Evolutionary conservation across 2,329 filamentous ascomycete genomes (phyloP), one percentile per base, ranked within the genome.

Genomic region (Curvularia sp.): DNA sequence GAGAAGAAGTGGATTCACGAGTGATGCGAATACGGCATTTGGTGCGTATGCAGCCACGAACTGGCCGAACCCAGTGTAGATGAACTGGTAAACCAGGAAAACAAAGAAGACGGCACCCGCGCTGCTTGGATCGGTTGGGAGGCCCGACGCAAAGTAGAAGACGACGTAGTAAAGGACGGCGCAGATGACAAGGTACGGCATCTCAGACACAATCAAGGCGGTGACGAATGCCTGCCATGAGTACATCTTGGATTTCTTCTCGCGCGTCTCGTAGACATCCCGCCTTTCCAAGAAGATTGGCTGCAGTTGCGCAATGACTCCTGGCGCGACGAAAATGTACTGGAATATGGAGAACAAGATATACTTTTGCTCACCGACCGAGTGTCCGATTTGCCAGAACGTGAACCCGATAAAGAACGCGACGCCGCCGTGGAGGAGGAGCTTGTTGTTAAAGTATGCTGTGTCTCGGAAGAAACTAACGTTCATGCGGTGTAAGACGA

Each of bases 211-310:
- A 52, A 92, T 84, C 65, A 90, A 89, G 63, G 87, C 84, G 1
- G 88, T 79, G 68, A 92, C 83, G 74, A 93, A 92, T 1, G 83
- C 86, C 62, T 85, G 82, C 89, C 90, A 92, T 0, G 86, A 89
- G 77, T 92, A 93, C 0, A 87, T 83, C 69, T 91, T 91, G 66
- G 84, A 86, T 2, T 88, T 84, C 12, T 84, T 80, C 69, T 87
- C 85, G 42, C 84, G 83, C 3, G 81, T 82, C 70, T 87, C 84
- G 72, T 85, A 87, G n/a, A 87, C 69, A 18, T 75, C 70, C 28
- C 72, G 71, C 27, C 68, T 64, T 9, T 72, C 79, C 46, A 82
- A 81, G 67, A 84, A 82, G 4, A 82, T 59, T 15, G 80, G 75
- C 36, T 77, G 74, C 1, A 80, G 62, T 27, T 79, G 77, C 0